phyloP scores from a whole-genome alignment of 768 basidiomycete genomes.

The Xerocomus brunneocitrinus region DNA sequence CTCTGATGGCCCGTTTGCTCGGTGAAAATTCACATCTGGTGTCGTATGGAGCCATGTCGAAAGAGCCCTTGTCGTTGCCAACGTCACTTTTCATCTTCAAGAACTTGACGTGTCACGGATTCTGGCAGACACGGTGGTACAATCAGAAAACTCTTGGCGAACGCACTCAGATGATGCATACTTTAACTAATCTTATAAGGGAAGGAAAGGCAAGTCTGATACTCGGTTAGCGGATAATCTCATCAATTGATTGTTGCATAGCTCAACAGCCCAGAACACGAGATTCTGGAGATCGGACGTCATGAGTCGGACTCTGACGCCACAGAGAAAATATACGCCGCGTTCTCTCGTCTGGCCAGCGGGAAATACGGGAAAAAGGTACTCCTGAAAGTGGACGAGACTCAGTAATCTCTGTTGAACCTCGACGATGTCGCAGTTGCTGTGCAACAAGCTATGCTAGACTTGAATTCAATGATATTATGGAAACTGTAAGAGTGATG shows the following conservation, averaged over 20 bases:
- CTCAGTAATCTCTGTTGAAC: not conserved
- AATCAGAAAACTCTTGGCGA: slow-evolving; percentile 43
- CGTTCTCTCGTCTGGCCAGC: slow-evolving; percentile 29
- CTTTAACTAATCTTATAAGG: slow-evolving; percentile 49
- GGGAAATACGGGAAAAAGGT: slow-evolving; percentile 50
- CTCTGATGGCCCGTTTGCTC: slow-evolving; percentile 62
- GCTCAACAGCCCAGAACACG: slow-evolving; percentile 66
- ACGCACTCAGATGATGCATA: slow-evolving; percentile 46
- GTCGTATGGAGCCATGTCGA: slow-evolving; percentile 91
- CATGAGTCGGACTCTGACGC: slow-evolving; percentile 37
- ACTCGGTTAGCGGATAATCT: not conserved
- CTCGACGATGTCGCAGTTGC: not conserved
- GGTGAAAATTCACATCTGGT: slow-evolving; percentile 68
- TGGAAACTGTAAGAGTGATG: not conserved
- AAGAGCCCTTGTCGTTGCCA: slow-evolving; percentile 70
- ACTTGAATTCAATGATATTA: not conserved
- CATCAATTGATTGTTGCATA: slow-evolving; percentile 25
- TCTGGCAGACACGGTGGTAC: slow-evolving; percentile 79
- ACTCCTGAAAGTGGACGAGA: slow-evolving; percentile 38
- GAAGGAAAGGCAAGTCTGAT: slow-evolving; percentile 45
- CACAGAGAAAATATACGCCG: slow-evolving; percentile 29
- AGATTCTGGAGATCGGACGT: slow-evolving; percentile 53
- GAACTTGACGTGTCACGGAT: slow-evolving; percentile 70
- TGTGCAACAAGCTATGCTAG: not conserved
- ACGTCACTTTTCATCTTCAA: slow-evolving; percentile 83